A percentile compares a stretch with the other conserved stretches of the same genome.
These are phyloP conservation scores for Solanum stenotomum DNA, from an alignment of 257 asterid species.

Conservation along the genomic window DNA sequence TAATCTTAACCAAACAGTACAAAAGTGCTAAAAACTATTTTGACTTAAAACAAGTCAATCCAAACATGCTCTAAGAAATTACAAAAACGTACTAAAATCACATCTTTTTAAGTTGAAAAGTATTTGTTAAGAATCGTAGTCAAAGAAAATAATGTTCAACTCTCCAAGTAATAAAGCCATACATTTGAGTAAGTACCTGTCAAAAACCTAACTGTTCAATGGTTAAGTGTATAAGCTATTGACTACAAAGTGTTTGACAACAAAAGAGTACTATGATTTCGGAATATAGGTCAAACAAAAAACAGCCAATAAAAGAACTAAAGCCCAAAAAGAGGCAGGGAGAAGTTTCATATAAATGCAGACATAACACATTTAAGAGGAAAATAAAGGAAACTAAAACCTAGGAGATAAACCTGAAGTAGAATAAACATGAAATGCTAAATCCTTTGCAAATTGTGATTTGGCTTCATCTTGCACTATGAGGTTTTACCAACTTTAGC, in stretches of 20 bases:
- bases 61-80: not conserved
- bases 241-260: not conserved
- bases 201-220: conserved; percentile 61
- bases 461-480: not conserved
- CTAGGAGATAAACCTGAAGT: not conserved
- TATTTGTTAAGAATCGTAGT: not conserved
- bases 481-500: not conserved
- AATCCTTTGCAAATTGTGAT: not conserved
- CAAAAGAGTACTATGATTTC: not conserved
- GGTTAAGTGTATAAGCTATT: conserved; percentile 4
- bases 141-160: not conserved
- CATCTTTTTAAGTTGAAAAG: not conserved
- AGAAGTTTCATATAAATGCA: not conserved
- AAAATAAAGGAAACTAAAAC: not conserved
- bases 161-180: not conserved
- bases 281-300: not conserved
- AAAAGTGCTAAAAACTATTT: not conserved
- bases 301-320: not conserved
- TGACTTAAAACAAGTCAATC: not conserved
- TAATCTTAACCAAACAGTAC: not conserved
- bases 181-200: not conserved
- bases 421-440: not conserved
- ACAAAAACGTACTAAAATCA: not conserved
- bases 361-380: not conserved
- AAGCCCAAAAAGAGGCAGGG: not conserved